Percentiles rank a stretch among this genome's conserved stretches.
Conservation (phyloP, 352 stramenopile genomes). For the Phytophthora sp. region DNA sequence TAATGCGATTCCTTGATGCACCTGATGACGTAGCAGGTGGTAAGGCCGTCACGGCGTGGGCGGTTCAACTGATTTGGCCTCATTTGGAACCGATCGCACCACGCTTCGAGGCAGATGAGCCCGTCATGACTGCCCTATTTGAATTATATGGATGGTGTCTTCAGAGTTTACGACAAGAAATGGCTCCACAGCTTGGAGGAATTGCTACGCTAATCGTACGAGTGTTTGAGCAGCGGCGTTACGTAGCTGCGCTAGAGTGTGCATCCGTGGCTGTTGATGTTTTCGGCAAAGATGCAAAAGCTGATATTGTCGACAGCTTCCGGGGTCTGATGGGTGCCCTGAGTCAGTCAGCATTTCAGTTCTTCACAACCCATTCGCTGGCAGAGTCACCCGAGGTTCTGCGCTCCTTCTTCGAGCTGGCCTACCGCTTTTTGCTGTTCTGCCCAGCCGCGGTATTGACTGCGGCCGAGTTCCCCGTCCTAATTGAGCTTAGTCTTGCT, state of each 20-base stretch:
- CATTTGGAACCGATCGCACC: constrained; percentile 54
- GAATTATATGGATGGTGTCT: constrained; percentile 78
- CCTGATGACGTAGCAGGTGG: constrained; percentile 56
- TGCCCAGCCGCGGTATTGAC: constrained; percentile 69
- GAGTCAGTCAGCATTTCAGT: constrained; percentile 67
- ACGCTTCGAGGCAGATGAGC: constrained; percentile 48
- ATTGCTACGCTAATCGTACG: constrained; percentile 65
- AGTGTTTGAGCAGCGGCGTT: constrained; percentile 62
- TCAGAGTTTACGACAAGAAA: constrained; percentile 64
- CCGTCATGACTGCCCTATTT: constrained; percentile 62
- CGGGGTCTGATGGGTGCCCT: constrained; percentile 59
- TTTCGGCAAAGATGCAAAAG: constrained; percentile 56
- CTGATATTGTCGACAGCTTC: constrained; percentile 58
- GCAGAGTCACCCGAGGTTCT: constrained; percentile 66
- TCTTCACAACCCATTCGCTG: constrained; percentile 67
- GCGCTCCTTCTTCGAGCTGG: constrained; percentile 70
- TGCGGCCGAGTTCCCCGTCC: constrained; percentile 56
- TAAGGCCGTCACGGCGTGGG: constrained; percentile 49
- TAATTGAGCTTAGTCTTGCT: constrained; percentile 63
- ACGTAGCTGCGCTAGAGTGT: constrained; percentile 71
- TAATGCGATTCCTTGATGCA: constrained; percentile 71
- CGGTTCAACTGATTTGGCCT: constrained; percentile 60
- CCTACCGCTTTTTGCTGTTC: constrained; percentile 74
- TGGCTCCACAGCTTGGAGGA: constrained; percentile 50
- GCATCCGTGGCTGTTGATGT: constrained; percentile 70